Base-by-base conservation (phyloP, 2,329 filamentous ascomycete genomes). In the Nannizziopsis barbatae region DNA sequence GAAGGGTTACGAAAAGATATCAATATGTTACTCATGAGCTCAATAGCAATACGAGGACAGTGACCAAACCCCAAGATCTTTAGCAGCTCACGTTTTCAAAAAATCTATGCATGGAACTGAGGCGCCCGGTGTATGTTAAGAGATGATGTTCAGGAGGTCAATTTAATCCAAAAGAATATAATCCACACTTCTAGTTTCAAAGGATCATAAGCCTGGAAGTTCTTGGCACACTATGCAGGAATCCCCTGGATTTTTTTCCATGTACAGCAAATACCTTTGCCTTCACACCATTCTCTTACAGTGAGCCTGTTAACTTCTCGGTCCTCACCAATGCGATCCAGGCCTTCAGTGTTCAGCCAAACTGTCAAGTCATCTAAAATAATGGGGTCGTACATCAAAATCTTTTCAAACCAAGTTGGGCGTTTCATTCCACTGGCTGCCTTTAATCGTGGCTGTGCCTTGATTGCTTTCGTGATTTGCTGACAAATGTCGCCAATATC, bases 371-470 rank as follows among this genome's bases (percentile, higher is more conserved):
- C 88, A 65, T 96, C 90, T 0, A 95, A 66, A 1, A 92, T 75
- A 38, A 98, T 83, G 0, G 90, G 87, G 58, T 96, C 89, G 62
- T 93, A 96, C 62, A 96, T 78, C 5, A 96, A 71, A 41, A 98
- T 95, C 67, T 88, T 93, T 65, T 96, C 87, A 57, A 93, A 75
- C 86, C 89, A 96, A 1, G 79, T 87, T 2, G 72, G 74, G 2
- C 62, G 59, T 5, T 58, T 62, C 5, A 63, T 60, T 49, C 74
- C 61, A 7, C 62, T 65, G 2, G 65, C 64, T 4, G 65, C 45
- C 17, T 49, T 47, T 12, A 53, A 52, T 8, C 52, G 67, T 14
- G 67, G 60, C 22, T 72, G 66, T 5, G 62, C 60, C 33, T 66
- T 71, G 32, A 81, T 64, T 2, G 71, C 68, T 9, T 62, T 56